Evolutionary conservation across 2,329 filamentous ascomycete species (phyloP).

Genomic region (Cryphonectria radicalis): DNA sequence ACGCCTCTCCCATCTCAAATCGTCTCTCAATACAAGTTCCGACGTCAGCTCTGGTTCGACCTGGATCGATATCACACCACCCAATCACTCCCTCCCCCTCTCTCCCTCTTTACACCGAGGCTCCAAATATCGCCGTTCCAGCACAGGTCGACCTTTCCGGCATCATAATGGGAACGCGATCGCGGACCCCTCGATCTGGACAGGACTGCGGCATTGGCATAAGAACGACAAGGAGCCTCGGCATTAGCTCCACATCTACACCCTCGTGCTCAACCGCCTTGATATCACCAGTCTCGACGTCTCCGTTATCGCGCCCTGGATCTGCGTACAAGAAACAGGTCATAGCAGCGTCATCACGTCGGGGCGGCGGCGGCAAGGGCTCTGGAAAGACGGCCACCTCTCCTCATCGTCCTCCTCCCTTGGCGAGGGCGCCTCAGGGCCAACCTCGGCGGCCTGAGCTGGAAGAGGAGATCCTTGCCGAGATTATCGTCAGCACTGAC

Average conservation of each 20-base stretch:
- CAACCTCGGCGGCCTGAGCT: slow-evolving; percentile 2
- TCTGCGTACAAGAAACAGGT: slow-evolving; percentile 5
- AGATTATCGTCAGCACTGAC: slow-evolving; percentile 52
- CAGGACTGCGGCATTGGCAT: slow-evolving; percentile 39
- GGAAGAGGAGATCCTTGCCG: slow-evolving; percentile 43
- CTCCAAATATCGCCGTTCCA: slow-evolving; percentile 11
- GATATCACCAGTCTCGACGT: slow-evolving; percentile 18
- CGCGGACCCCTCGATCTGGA: slow-evolving; percentile 38
- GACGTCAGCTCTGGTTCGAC: neutral
- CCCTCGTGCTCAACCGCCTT: slow-evolving; percentile 11
- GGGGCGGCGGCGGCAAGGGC: slow-evolving; percentile 6
- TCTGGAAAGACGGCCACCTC: neutral
- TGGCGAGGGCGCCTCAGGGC: neutral
- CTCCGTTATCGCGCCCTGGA: neutral
- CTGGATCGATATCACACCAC: slow-evolving; percentile 5
- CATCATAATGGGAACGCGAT: slow-evolving; percentile 39
- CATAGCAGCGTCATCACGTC: slow-evolving; percentile 10
- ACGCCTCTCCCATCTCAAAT: slow-evolving; percentile 8
- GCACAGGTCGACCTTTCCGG: slow-evolving; percentile 20
- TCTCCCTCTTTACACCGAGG: neutral
- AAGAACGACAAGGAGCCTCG: slow-evolving; percentile 32
- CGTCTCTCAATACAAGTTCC: neutral
- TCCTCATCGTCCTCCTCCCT: slow-evolving; percentile 18
- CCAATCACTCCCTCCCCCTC: neutral
- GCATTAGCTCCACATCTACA: slow-evolving; percentile 21